Percentiles rank a stretch among this genome's conserved stretches.
Evolutionary conservation across 345 rosid species (phyloP).

Genomic region (Sisymbrium irio): DNA sequence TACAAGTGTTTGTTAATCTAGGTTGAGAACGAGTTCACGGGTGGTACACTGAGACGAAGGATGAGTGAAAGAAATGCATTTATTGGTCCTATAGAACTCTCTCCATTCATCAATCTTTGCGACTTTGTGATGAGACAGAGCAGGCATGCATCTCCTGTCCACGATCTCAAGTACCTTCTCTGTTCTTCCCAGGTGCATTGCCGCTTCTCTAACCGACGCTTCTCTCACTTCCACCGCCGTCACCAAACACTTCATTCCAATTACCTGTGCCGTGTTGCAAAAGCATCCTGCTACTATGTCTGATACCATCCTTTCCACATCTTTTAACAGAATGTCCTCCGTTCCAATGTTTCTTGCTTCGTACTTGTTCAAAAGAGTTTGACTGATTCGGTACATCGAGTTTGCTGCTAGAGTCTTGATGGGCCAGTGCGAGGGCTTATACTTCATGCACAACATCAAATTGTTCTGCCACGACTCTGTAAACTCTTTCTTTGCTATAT

Average conservation of each 20-base stretch:
- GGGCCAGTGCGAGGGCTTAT: conserved; percentile 63
- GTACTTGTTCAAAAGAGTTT: conserved; percentile 49
- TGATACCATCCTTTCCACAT: conserved; percentile 47
- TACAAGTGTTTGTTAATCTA: background rate
- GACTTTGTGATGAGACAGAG: conserved; percentile 40
- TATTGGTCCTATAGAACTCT: conserved; percentile 11
- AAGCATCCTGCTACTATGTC: conserved; percentile 75
- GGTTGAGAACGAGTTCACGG: background rate
- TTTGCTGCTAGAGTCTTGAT: conserved; percentile 61
- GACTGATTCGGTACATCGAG: conserved; percentile 73
- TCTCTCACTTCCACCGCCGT: conserved; percentile 58
- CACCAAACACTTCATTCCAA: conserved; percentile 50
- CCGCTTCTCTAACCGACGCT: conserved; percentile 49
- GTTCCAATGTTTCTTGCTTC: conserved; percentile 20
- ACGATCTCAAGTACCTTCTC: conserved; percentile 54
- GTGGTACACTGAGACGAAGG: conserved; percentile 26
- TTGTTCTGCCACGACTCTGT: conserved; percentile 36
- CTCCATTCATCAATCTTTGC: conserved; percentile 65
- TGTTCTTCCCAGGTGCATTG: conserved; percentile 56
- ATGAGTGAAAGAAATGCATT: background rate
- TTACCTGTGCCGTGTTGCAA: conserved; percentile 50
- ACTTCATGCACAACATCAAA: conserved; percentile 30
- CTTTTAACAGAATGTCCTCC: conserved; percentile 43
- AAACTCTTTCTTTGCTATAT: conserved; percentile 47
- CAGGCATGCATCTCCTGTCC: conserved; percentile 40